These are phyloP conservation scores for Agaricus bisporus DNA, from an alignment of 768 basidiomycete species.

Conservation along the genomic window DNA sequence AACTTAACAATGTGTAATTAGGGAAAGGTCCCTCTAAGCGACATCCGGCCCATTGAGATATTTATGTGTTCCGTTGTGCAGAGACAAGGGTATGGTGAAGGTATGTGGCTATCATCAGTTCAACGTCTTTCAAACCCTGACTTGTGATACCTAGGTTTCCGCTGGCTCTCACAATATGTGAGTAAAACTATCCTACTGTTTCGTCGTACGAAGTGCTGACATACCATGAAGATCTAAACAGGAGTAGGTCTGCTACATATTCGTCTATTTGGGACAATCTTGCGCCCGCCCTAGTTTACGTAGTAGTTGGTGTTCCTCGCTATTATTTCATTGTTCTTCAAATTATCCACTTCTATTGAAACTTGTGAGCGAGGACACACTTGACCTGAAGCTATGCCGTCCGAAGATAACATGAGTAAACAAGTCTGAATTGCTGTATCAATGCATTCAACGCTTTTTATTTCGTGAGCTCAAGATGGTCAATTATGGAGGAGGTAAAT, in stretches of 20 bases:
- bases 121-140: background rate
- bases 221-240: constrained; percentile 30
- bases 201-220: constrained; percentile 1
- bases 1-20: constrained; percentile 21
- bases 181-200: constrained; percentile 20
- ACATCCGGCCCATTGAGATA: constrained; percentile 97
- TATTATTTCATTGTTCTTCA: background rate
- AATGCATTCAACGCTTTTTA: background rate
- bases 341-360: background rate
- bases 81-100: constrained; percentile 97
- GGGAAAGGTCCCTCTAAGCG: constrained; percentile 96
- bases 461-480: constrained; percentile 47
- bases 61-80: constrained; percentile 99
- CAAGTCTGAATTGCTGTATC: constrained; percentile 4
- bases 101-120: constrained; percentile 30
- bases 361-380: constrained; percentile 4
- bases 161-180: constrained; percentile 97
- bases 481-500: constrained; percentile 81
- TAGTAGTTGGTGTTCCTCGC: constrained; percentile 8
- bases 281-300: constrained; percentile 8
- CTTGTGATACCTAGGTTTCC: constrained; percentile 57
- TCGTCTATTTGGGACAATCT: constrained; percentile 4
- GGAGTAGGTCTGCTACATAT: constrained; percentile 6
- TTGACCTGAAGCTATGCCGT: constrained; percentile 18
- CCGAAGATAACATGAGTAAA: constrained; percentile 22